phyloP scores from a whole-genome alignment of 2,329 filamentous ascomycete species.

The Ciborinia camelliae region DNA sequence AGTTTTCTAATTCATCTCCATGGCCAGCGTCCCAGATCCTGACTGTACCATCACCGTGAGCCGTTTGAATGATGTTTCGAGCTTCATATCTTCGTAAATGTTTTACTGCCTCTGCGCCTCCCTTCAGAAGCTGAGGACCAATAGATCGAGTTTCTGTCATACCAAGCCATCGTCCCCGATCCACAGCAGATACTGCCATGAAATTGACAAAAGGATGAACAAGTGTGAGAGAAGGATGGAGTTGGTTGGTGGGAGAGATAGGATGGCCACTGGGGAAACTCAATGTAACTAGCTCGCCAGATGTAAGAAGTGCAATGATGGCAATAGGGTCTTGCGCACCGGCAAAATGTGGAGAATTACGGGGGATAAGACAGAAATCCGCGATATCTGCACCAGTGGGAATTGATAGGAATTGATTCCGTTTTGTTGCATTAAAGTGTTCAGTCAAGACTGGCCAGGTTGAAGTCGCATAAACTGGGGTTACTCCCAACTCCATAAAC shows the following conservation, averaged over 20 bases:
- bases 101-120: conserved; percentile 69
- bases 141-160: conserved; percentile 80
- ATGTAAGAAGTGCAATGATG: conserved; percentile 72
- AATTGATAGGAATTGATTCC: conserved; percentile 63
- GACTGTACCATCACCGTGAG: conserved; percentile 89
- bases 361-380: conserved; percentile 80
- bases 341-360: conserved; percentile 77
- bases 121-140: conserved; percentile 73
- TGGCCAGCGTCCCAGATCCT: conserved; percentile 90
- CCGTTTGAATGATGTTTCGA: conserved; percentile 79
- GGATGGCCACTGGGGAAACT: conserved; percentile 90
- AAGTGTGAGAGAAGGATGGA: conserved; percentile 82
- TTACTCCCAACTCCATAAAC: conserved; percentile 84
- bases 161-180: conserved; percentile 80
- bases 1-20: conserved; percentile 90
- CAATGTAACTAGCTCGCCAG: conserved; percentile 83
- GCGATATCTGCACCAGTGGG: conserved; percentile 74
- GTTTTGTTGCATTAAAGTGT: conserved; percentile 75
- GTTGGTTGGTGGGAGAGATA: conserved; percentile 87
- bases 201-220: conserved; percentile 85
- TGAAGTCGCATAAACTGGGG: conserved; percentile 87
- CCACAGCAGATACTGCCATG: conserved; percentile 67
- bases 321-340: conserved; percentile 90
- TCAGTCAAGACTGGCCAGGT: conserved; percentile 78
- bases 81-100: conserved; percentile 75